Evolutionary conservation across 2,329 filamentous ascomycete species (phyloP), one percentile per base, ranked within the genome.

Genomic region (Hypocreales sp.): DNA sequence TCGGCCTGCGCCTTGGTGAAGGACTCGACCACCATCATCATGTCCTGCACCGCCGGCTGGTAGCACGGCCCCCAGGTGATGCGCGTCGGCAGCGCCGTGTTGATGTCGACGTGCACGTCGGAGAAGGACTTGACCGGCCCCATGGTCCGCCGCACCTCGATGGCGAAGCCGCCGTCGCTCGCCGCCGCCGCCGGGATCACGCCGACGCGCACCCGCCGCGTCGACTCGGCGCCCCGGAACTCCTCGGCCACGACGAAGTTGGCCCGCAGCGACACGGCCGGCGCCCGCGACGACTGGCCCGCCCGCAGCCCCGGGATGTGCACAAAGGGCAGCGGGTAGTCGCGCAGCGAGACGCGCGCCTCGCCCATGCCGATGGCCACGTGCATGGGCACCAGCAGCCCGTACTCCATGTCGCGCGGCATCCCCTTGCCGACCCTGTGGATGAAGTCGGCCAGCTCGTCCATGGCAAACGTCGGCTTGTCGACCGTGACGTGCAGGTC

Each of bases 1-100:
- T 98, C 92, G 16, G 94, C 64, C 36, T 87, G 86, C 7, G 87
- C 83, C 47, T 98, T 98, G 1, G 87, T 94, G 48, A 98, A 95
- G 3, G 81, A 87, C 53, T 98, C 90, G 34, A 98, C 80, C 15
- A 86, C 86, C 69, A 95, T 94, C 90, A 98, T 98, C 79, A 95
- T 93, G 46, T 98, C 92, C 50, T 98, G 90, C 26, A 98, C 87
- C 2, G 87, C 87, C 16, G 92, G 90, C 45, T 98, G 92, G 45
- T 95, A 98, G 3, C 86, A 93, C 24, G 90, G 86, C 7, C 86
- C 86, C 92, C 90, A 98, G 0, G 87, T 94, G 28, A 98, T 87
- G 24, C 81, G 74, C 1, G 90, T 98, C 2, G 92, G 82, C 32
- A 87, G 72, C 29, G 77, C 79, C 3, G 87, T 94, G 50, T 95